Conservation (phyloP, 2,329 filamentous ascomycete genomes). For the Fusarium brevicatenulatum region DNA sequence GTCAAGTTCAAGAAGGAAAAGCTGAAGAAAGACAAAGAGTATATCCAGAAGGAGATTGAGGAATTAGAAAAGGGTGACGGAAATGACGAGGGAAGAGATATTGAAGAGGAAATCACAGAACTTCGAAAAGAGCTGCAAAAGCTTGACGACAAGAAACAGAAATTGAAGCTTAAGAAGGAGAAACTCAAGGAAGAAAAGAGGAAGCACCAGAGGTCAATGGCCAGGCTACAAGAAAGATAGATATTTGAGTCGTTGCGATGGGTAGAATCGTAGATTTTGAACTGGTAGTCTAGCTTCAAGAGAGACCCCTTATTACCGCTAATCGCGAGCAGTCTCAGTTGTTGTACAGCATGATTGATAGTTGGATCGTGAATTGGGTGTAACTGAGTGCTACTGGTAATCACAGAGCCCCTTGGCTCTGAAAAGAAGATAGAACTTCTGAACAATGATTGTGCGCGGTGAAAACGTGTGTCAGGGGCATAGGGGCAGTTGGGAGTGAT, state of each 20-base stretch:
- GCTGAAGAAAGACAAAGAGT: neutral
- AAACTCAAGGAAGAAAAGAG: neutral
- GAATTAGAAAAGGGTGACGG: neutral
- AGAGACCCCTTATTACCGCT: neutral
- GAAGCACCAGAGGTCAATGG: neutral
- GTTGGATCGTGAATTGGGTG: neutral
- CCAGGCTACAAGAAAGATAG: neutral
- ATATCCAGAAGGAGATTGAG: neutral
- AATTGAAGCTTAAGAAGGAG: neutral
- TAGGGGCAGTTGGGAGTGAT: neutral
- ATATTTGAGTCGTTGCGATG: rapidly evolving
- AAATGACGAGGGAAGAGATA: neutral
- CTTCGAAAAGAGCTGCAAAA: neutral
- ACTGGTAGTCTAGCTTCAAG: neutral
- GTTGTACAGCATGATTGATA: neutral
- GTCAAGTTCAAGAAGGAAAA: neutral
- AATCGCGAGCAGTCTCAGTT: neutral
- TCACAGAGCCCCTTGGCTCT: neutral
- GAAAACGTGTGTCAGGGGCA: neutral
- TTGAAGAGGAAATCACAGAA: neutral
- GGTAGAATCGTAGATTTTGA: neutral
- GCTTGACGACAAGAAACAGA: neutral
- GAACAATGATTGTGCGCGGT: neutral
- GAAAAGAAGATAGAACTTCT: neutral
- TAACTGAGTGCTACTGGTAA: too few species aligned